Percentiles rank a stretch among this genome's conserved stretches.
These are phyloP conservation scores for Termitomyces titanicus DNA, from an alignment of 768 basidiomycete genomes.

Conservation along the genomic window DNA sequence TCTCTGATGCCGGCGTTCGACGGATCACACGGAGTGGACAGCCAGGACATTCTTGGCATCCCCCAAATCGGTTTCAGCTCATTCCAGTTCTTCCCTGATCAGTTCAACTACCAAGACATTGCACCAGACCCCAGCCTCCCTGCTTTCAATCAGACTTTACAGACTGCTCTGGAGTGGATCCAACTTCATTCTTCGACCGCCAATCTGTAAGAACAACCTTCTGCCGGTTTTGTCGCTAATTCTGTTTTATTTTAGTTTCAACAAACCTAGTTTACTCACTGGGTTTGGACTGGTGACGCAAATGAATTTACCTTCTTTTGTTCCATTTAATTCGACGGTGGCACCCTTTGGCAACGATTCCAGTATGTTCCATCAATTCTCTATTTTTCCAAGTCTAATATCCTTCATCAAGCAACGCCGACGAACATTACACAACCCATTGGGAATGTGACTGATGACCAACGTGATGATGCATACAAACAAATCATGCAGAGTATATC, in stretches of 20 bases:
- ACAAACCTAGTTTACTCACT: constrained; percentile 51
- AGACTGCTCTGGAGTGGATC: constrained; percentile 56
- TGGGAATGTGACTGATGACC: constrained; percentile 49
- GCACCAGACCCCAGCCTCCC: constrained; percentile 44
- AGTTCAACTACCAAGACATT: constrained; percentile 43
- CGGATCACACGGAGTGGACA: constrained; percentile 65
- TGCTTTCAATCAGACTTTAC: constrained; percentile 48
- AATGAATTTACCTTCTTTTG: constrained; percentile 46
- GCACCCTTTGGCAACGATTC: constrained; percentile 36
- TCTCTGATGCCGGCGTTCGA: constrained; percentile 49
- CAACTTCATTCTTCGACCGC: constrained; percentile 40
- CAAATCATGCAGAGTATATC: constrained; percentile 47
- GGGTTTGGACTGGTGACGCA: constrained; percentile 65
- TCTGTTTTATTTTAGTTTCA: constrained; percentile 33
- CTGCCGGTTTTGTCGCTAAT: neutral
- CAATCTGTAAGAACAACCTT: constrained; percentile 28
- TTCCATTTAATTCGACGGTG: constrained; percentile 56
- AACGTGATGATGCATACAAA: constrained; percentile 50
- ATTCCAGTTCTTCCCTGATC: constrained; percentile 70
- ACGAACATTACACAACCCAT: constrained; percentile 26
- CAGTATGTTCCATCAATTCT: constrained; percentile 15
- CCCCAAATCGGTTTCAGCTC: constrained; percentile 54
- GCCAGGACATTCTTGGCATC: constrained; percentile 58
- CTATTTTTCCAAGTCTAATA: neutral
- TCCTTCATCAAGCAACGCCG: neutral